Evolutionary conservation across 495 filamentous ascomycete species (phyloP), one percentile per base, ranked within the genome.

Genomic region (Chlorociboria aeruginascens): DNA sequence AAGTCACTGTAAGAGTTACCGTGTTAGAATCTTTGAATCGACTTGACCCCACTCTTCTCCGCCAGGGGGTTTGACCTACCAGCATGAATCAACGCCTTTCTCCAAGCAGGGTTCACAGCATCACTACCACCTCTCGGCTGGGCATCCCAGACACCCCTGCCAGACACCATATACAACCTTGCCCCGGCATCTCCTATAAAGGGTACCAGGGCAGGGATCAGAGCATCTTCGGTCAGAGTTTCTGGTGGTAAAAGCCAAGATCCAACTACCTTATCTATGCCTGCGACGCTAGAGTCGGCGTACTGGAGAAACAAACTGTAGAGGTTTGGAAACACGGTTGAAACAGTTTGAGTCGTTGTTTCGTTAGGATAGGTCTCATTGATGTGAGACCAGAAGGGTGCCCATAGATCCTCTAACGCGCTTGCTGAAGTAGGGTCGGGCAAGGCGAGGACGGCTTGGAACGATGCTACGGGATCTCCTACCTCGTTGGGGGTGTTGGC

Each of bases 71-170:
- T 42, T 40, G 11, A 41, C 53, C 45, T 12, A 52, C 42, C 37
- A 33, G 62, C 52, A 51, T 70, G 58, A 28, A 70, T 49, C 40
- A 69, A 67, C 8, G 61, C 57, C 9, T 50, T 60, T 14, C 69
- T 55, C 69, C 71, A 75, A 10, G 69, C 68, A 0, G 69, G 66
- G 48, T 66, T 67, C 13, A 70, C 55, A 49, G 46, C 46, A 49
- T 50, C 14, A 37, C 48, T 43, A 1, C 48, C 48, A 29, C 48
- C 48, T 31, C 48, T 50, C 25, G 48, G 48, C 36, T 8, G 8
- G 9, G 40, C 48, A 50, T 50, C 40, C 48, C 40, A 36, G 16
- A 50, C 40, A 1, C 48, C 48, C 29, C 39, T 43, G 13, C 48
- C 48, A 35, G 40, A 35, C 13, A 50, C 30, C 40, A 50, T 35